Evolutionary conservation across 202 grass and related monocot genomes (phyloP), one percentile per base, ranked within the genome.

Genomic region (Setaria italica): DNA sequence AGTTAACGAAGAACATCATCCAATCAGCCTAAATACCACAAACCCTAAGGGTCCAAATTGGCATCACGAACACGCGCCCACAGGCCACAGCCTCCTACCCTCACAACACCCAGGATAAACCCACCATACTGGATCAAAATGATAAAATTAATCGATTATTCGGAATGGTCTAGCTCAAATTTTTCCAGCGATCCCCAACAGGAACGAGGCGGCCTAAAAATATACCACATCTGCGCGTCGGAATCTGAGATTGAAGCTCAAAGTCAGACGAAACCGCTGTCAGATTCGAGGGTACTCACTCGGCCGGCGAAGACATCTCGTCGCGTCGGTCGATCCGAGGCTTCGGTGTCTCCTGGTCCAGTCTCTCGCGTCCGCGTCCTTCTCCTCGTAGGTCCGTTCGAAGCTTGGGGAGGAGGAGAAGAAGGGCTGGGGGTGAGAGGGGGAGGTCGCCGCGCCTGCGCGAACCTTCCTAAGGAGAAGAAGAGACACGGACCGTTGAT

Each of bases 271-370:
- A 47, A 48, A 66, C 34, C 39, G 3, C 9, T 33, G 11, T 0
- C 50, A 47, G 56, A 42, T 20, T 63, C n/a, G 5, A 84, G 58
- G 62, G 45, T 16, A 88, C 94, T 94, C 79, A 97, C 91, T 94
- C 94, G 48, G 51, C 91, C 16, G 94, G 94, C 21, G 94, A 90
- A 60, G 91, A 92, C 94, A 97, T 97, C 51, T 67, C 75, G 67
- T 48, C n/a, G 69, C 29, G 72, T 62, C 74, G 21, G 68, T 54
- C 21, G 79, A 79, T 74, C 48, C 68, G 43, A 82, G 33, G 43
- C 33, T 59, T 79, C 73, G 59, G 77, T 4, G 6, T 55, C 59
- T 66, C 57, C 48, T 21, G 10, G 25, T 42, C 35, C 35, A 2
- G 13, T 4, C 3, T n/a, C 19, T 47, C 49, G 62, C 46, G 77